phyloP scores from a whole-genome alignment of 345 rosid genomes.

The Pugionium cornutum region DNA sequence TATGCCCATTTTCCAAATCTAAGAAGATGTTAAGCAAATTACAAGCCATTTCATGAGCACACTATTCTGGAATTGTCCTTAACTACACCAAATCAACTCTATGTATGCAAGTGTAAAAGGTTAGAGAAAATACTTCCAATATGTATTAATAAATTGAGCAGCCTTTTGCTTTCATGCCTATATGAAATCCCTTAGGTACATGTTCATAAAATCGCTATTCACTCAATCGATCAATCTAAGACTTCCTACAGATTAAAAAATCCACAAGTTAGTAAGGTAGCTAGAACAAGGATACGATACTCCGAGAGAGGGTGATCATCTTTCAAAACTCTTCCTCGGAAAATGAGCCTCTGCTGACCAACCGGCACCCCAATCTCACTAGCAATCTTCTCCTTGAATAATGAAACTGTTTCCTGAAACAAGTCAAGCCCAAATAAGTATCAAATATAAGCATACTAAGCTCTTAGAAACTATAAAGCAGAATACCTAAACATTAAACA shows the following conservation, averaged over 20 bases:
- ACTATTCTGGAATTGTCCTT: not conserved
- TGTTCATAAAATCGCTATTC: not conserved
- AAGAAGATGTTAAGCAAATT: slow-evolving; percentile 46
- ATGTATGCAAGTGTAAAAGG: not conserved
- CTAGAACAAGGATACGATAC: slow-evolving; percentile 70
- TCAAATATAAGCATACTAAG: not conserved
- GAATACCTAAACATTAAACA: not conserved
- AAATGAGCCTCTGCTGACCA: slow-evolving; percentile 87
- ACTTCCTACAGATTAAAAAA: not conserved
- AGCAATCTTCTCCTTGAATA: slow-evolving; percentile 89
- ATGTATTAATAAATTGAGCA: slow-evolving; percentile 7
- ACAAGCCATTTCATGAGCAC: not conserved
- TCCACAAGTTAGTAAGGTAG: not conserved
- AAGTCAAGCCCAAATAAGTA: slow-evolving; percentile 15
- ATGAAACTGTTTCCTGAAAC: slow-evolving; percentile 67
- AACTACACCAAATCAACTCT: not conserved
- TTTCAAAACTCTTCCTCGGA: slow-evolving; percentile 86
- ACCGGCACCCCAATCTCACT: slow-evolving; percentile 69
- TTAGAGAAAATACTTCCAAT: slow-evolving; percentile 7
- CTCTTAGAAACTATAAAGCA: too few species aligned
- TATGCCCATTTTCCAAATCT: slow-evolving; percentile 95
- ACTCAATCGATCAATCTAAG: not conserved
- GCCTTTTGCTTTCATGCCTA: slow-evolving; percentile 8
- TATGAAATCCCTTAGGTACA: not conserved
- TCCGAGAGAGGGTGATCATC: slow-evolving; percentile 88